Conservation (phyloP, 176 grass and related monocot genomes). For the Oropetium thomaeum region DNA sequence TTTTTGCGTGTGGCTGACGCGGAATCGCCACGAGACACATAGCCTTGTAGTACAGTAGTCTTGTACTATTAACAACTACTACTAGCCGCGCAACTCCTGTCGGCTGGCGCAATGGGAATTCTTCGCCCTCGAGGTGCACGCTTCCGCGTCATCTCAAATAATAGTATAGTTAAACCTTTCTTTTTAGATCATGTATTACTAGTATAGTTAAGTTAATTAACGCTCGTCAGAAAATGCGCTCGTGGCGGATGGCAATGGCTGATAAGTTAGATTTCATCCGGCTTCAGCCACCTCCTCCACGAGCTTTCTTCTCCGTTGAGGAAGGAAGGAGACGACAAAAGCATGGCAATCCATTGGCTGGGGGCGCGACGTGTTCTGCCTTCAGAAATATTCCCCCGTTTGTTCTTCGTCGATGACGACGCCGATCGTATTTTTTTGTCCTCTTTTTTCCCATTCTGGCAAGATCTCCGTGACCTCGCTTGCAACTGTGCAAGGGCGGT, state of each 20-base stretch:
- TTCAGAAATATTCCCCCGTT: slow-evolving; percentile 21
- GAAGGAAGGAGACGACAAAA: not conserved
- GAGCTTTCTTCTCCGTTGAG: not conserved
- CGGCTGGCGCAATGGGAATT: not conserved
- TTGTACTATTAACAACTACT: not conserved
- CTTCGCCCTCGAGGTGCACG: not conserved
- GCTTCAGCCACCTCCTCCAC: slow-evolving; percentile 11
- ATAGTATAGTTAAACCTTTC: no score
- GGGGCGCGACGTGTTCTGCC: not conserved
- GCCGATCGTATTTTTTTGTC: not conserved
- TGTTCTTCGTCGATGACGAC: not conserved
- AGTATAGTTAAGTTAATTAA: no score
- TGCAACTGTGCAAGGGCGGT: not conserved
- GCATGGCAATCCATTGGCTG: not conserved
- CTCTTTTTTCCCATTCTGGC: not conserved
- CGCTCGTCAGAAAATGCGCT: not conserved
- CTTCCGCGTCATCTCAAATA: not conserved
- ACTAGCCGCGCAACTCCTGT: slow-evolving; percentile 3
- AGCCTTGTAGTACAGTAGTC: no score
- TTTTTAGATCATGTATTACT: no score
- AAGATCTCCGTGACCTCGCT: slow-evolving; percentile 17
- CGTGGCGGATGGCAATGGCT: not conserved
- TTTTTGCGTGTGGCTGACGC: not conserved
- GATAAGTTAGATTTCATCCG: not conserved
- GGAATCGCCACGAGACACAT: not conserved